phyloP scores from a whole-genome alignment of 140 eudicot genomes.

The Anethum foeniculum region DNA sequence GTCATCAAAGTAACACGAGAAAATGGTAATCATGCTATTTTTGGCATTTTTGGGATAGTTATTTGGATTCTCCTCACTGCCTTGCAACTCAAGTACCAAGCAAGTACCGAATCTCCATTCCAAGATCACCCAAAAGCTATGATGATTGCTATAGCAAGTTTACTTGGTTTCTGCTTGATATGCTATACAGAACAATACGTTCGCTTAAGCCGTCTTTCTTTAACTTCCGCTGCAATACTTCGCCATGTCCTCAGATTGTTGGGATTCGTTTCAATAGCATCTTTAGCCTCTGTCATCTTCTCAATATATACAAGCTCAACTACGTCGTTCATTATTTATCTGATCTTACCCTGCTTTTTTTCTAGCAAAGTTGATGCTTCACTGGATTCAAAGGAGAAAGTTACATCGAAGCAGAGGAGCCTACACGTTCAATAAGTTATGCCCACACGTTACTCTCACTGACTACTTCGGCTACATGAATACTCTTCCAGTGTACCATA shows the following conservation, averaged over 20 bases:
- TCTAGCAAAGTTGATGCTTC: not conserved
- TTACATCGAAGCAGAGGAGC: not conserved
- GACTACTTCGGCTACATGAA: not conserved
- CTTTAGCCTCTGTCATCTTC: not conserved
- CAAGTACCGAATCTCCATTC: too few relatives aligned
- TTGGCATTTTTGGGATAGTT: too few relatives aligned
- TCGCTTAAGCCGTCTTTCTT: not conserved
- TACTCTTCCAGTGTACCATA: not conserved
- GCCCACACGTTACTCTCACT: not conserved
- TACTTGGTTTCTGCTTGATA: too few relatives aligned
- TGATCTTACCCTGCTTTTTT: not conserved
- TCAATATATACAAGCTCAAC: not conserved
- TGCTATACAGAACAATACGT: too few relatives aligned
- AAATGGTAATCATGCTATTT: too few relatives aligned
- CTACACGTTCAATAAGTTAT: not conserved
- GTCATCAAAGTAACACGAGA: too few relatives aligned
- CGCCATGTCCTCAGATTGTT: not conserved
- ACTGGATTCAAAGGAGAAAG: not conserved
- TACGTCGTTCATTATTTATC: not conserved
- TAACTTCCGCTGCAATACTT: not conserved
- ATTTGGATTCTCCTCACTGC: too few relatives aligned
- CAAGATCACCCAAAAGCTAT: too few relatives aligned
- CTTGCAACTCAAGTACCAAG: too few relatives aligned
- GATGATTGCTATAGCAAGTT: too few relatives aligned
- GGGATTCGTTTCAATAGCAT: not conserved